Evolutionary conservation across 2,329 filamentous ascomycete genomes (phyloP).

Genomic region (Neoscytalidium dimidiatum): DNA sequence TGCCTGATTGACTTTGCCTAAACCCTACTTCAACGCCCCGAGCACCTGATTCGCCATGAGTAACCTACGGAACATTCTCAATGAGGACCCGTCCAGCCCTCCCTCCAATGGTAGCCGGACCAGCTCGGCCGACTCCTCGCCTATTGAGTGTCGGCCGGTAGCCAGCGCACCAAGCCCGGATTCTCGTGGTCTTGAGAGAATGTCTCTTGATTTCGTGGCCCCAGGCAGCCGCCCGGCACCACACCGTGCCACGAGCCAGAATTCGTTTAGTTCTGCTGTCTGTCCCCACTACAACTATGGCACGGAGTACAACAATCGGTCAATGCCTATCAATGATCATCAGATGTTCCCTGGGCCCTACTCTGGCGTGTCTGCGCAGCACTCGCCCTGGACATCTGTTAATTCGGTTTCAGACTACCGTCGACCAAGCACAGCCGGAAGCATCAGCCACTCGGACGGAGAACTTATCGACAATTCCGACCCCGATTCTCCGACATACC

Average conservation of each 20-base stretch:
- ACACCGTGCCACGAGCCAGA: neutral
- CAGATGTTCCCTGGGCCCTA: constrained; percentile 1
- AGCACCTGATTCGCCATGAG: constrained; percentile 11
- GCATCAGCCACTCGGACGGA: constrained; percentile 1
- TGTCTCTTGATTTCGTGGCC: constrained; percentile 20
- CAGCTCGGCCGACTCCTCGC: neutral
- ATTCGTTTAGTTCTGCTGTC: neutral
- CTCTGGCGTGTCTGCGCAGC: neutral
- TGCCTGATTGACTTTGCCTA: neutral
- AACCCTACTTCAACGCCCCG: neutral
- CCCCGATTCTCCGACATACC: neutral
- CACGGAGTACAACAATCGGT: neutral
- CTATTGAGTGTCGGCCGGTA: neutral
- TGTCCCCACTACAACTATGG: constrained; percentile 6
- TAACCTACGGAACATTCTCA: constrained; percentile 18
- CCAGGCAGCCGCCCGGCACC: constrained; percentile 17
- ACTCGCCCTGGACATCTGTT: constrained; percentile 13
- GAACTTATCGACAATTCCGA: neutral
- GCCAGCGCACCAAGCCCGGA: neutral
- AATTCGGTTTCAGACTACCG: neutral
- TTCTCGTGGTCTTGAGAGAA: constrained; percentile 16
- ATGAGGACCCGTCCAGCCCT: constrained; percentile 5
- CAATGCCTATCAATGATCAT: neutral
- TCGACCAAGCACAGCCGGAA: constrained; percentile 12
- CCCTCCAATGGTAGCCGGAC: constrained; percentile 7